These are phyloP conservation scores for Mycena sanguinolenta DNA, from an alignment of 768 basidiomycete genomes.

Conservation along the genomic window DNA sequence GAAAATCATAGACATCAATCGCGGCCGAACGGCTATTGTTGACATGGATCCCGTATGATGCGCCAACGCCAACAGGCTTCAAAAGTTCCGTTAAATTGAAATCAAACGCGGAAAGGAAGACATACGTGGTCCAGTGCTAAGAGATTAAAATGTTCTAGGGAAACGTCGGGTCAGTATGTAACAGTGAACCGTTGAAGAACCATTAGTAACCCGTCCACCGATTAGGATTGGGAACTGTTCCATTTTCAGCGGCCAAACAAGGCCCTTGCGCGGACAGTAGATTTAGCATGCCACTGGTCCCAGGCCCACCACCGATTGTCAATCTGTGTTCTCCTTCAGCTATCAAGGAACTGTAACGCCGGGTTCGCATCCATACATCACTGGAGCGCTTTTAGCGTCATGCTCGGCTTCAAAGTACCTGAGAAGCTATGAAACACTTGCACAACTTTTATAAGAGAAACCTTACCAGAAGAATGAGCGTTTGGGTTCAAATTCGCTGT, in stretches of 20 bases:
- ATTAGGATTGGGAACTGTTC: conserved; percentile 42
- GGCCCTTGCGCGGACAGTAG: conserved; percentile 44
- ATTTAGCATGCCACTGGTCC: conserved; percentile 47
- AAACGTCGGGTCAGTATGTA: not conserved
- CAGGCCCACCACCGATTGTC: conserved; percentile 52
- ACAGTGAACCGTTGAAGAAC: not conserved
- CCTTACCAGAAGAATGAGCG: conserved; percentile 40
- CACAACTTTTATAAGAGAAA: not conserved
- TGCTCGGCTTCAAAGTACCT: conserved; percentile 51
- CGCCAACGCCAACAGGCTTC: not conserved
- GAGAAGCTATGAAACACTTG: conserved; percentile 19
- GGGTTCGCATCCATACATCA: conserved; percentile 41
- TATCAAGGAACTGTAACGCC: not conserved
- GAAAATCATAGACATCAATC: conserved; percentile 50
- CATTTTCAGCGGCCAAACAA: conserved; percentile 41
- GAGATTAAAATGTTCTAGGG: conserved; percentile 40
- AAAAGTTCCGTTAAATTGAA: not conserved
- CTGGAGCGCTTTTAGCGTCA: conserved; percentile 43
- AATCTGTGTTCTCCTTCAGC: conserved; percentile 36
- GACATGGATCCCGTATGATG: conserved; percentile 41
- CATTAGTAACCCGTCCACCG: conserved; percentile 40
- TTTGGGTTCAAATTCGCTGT: conserved; percentile 41
- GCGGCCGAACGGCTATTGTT: conserved; percentile 48
- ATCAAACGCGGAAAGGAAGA: not conserved
- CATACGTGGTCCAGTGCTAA: conserved; percentile 43